A percentile compares a stretch with the other conserved stretches of the same genome.
These are phyloP conservation scores for Geranium incanum DNA, from an alignment of 441 rosid genomes.

Conservation along the genomic window DNA sequence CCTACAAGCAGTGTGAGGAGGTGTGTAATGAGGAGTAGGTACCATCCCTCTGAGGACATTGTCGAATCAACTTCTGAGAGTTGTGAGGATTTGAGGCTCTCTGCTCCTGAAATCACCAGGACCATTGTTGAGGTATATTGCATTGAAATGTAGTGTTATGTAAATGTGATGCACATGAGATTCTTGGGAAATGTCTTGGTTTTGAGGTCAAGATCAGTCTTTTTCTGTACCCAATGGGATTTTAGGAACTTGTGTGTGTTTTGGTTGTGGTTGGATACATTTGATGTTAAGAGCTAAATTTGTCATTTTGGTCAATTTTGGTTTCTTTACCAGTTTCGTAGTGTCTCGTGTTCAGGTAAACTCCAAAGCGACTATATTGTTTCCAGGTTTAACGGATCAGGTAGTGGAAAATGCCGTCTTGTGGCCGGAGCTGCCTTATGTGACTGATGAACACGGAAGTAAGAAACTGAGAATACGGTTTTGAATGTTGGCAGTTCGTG, in stretches of 20 bases:
- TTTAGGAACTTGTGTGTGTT: not conserved
- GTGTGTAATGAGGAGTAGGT: conserved; percentile 31
- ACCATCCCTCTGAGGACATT: conserved; percentile 90
- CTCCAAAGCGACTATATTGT: conserved; percentile 68
- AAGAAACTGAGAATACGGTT: conserved; percentile 21
- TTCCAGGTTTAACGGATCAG: conserved; percentile 49
- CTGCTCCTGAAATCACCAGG: conserved; percentile 71
- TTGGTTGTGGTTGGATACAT: not conserved
- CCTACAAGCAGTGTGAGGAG: conserved; percentile 30
- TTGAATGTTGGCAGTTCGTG: conserved; percentile 10
- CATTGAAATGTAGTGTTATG: conserved; percentile 18
- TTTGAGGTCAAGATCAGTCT: not conserved
- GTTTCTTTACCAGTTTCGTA: conserved; percentile 47
- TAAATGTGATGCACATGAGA: not conserved
- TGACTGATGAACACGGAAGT: conserved; percentile 87
- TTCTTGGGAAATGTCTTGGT: not conserved
- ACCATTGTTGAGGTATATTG: conserved; percentile 86
- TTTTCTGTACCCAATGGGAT: not conserved
- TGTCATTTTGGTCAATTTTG: conserved; percentile 17
- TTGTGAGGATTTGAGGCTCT: conserved; percentile 44
- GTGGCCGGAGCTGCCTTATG: conserved; percentile 83
- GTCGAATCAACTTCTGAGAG: conserved; percentile 37
- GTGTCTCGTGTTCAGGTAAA: conserved; percentile 73
- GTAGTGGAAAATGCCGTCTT: conserved; percentile 70
- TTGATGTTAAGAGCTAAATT: not conserved